Percentiles rank a stretch among this genome's conserved stretches.
phyloP scores from a whole-genome alignment of 805 yeast species.

The Lipomyces yamanashiensis region DNA sequence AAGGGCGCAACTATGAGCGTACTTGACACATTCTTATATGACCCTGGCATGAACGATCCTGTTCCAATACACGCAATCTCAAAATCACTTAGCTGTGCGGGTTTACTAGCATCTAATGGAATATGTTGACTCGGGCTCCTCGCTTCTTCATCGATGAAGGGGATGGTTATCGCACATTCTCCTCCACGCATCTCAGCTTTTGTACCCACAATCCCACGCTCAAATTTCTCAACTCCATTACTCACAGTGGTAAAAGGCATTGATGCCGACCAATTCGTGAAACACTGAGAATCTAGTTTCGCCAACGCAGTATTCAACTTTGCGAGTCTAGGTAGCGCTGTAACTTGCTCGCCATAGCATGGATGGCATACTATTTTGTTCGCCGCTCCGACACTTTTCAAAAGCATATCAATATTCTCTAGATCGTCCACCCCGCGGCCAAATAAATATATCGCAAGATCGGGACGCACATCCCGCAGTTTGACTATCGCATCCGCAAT shows the following conservation, averaged over 20 bases:
- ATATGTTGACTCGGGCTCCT: too few relatives aligned
- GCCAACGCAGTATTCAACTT: not conserved
- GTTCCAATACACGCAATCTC: constrained; percentile 85
- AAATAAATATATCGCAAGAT: not conserved
- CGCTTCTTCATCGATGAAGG: not conserved
- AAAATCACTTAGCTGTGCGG: constrained; percentile 42
- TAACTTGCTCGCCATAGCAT: not conserved
- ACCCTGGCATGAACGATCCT: constrained; percentile 87
- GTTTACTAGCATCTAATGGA: too few relatives aligned
- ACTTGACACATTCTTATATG: constrained; percentile 81
- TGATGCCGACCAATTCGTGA: not conserved
- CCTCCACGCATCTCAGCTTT: not conserved
- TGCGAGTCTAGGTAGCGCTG: not conserved
- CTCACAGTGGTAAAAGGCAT: too few relatives aligned
- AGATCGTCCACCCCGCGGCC: not conserved
- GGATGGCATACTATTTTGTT: constrained; percentile 1
- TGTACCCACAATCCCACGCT: not conserved
- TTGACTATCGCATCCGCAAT: not conserved
- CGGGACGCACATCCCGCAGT: not conserved
- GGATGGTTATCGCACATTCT: not conserved
- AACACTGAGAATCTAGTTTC: not conserved
- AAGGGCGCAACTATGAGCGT: constrained; percentile 61
- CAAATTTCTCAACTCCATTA: not conserved
- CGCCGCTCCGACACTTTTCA: not conserved
- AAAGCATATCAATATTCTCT: not conserved